Percentiles rank a stretch among this genome's conserved stretches.
Evolutionary conservation across 345 rosid species (phyloP).

Genomic region (Geranium rotundifolium): DNA sequence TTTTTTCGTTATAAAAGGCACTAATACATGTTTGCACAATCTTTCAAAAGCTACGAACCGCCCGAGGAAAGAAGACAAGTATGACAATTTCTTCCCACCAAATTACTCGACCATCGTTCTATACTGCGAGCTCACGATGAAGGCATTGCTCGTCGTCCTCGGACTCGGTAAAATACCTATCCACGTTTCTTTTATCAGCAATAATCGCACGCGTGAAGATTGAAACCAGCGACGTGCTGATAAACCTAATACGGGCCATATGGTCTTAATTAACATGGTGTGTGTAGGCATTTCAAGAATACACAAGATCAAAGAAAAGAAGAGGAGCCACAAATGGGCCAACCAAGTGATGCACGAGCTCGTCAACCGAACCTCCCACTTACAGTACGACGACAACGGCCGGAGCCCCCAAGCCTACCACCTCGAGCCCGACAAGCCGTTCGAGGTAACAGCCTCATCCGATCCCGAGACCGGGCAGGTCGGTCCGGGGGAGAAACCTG

Average conservation of each 20-base stretch:
- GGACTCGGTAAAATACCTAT: background rate
- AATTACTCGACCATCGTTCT: background rate
- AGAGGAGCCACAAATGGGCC: constrained; percentile 34
- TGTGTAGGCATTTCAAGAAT: constrained; percentile 22
- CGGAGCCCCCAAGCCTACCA: background rate
- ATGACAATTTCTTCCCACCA: background rate
- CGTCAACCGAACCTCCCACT: constrained; percentile 3
- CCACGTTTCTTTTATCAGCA: too few species aligned
- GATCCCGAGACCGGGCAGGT: too few species aligned
- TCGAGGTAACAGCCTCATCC: background rate
- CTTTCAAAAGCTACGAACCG: background rate
- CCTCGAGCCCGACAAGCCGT: background rate
- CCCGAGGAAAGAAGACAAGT: background rate
- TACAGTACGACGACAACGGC: constrained; percentile 19
- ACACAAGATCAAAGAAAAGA: constrained; percentile 21
- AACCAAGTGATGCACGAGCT: constrained; percentile 34
- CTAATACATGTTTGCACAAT: background rate
- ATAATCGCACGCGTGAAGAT: too few species aligned
- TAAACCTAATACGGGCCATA: too few species aligned
- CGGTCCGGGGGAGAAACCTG: background rate
- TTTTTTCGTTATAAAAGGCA: too few species aligned
- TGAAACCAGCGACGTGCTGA: too few species aligned
- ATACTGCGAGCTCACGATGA: background rate
- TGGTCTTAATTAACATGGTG: background rate
- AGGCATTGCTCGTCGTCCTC: background rate